phyloP scores from a whole-genome alignment of 2,329 filamentous ascomycete species.

The Septoria linicola region DNA sequence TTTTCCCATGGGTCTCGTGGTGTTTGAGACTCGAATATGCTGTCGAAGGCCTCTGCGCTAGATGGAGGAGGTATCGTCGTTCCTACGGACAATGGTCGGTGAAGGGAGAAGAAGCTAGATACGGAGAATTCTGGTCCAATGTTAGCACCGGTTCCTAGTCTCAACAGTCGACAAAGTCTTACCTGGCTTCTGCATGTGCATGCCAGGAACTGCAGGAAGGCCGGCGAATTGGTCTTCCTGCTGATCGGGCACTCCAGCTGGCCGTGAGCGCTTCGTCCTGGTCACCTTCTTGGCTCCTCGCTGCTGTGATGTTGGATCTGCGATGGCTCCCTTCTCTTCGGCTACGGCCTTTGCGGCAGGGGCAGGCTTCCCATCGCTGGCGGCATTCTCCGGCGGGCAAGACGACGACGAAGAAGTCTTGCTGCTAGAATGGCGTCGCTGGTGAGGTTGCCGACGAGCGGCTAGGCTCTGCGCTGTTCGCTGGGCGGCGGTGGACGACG shows the following conservation, averaged over 20 bases:
- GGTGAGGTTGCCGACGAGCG: slow-evolving; percentile 42
- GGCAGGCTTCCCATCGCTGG: slow-evolving; percentile 33
- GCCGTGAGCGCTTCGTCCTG: slow-evolving; percentile 21
- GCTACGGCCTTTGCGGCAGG: slow-evolving; percentile 29
- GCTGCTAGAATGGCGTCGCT: slow-evolving; percentile 52
- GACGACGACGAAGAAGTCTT: slow-evolving; percentile 43
- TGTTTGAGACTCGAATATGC: slow-evolving; percentile 69
- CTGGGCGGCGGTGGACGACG: slow-evolving; percentile 35
- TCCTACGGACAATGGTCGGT: slow-evolving; percentile 88
- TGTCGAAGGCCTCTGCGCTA: slow-evolving; percentile 72
- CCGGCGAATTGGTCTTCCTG: slow-evolving; percentile 50
- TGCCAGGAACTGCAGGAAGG: slow-evolving; percentile 72
- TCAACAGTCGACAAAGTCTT: background rate
- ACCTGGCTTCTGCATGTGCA: slow-evolving; percentile 45
- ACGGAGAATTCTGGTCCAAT: slow-evolving; percentile 71
- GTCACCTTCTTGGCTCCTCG: slow-evolving; percentile 23
- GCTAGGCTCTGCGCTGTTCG: slow-evolving; percentile 35
- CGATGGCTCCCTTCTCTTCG: slow-evolving; percentile 17
- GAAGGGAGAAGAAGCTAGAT: slow-evolving; percentile 92
- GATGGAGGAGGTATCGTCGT: slow-evolving; percentile 73
- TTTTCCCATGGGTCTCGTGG: slow-evolving; percentile 46
- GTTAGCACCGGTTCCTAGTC: background rate
- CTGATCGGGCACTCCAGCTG: slow-evolving; percentile 20
- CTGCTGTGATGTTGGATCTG: slow-evolving; percentile 23
- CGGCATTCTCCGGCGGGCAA: slow-evolving; percentile 43